Percentiles rank a stretch among this genome's conserved stretches.
Evolutionary conservation across 177 flowering plant species (phyloP).

Genomic region (Vitis hybrid): DNA sequence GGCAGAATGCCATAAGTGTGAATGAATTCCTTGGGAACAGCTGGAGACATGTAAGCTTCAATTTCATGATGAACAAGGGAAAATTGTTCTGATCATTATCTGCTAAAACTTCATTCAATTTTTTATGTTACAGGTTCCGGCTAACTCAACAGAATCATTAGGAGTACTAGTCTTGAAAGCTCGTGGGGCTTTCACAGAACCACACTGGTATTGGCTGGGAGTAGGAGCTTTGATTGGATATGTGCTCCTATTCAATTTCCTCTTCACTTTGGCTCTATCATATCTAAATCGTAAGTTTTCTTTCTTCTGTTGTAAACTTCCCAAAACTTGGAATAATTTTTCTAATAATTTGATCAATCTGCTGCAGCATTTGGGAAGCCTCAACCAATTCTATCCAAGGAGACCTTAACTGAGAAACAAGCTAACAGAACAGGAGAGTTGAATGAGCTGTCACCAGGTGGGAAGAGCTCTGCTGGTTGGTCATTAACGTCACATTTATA

Average conservation of each 20-base stretch:
- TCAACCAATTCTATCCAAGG: slow-evolving; percentile 60
- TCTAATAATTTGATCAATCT: neutral
- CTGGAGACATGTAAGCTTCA: slow-evolving; percentile 57
- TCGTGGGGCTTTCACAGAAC: slow-evolving; percentile 48
- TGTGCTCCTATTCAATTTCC: slow-evolving; percentile 44
- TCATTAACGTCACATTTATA: no score
- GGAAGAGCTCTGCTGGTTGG: slow-evolving; percentile 15
- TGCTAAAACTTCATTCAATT: neutral
- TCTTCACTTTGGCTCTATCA: slow-evolving; percentile 45
- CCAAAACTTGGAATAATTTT: neutral
- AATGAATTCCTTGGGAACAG: slow-evolving; percentile 74
- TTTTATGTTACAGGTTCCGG: slow-evolving; percentile 27
- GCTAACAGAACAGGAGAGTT: no score
- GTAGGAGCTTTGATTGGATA: slow-evolving; percentile 48
- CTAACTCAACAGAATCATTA: slow-evolving; percentile 33
- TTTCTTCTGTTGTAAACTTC: neutral
- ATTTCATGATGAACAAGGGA: neutral
- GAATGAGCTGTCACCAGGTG: slow-evolving; percentile 30
- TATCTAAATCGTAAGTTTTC: slow-evolving; percentile 63
- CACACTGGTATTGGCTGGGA: slow-evolving; percentile 74
- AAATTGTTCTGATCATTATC: no score
- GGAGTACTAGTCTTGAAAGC: slow-evolving; percentile 48
- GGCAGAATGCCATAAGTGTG: slow-evolving; percentile 60
- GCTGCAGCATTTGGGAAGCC: slow-evolving; percentile 66
- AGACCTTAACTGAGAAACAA: slow-evolving; percentile 26